Percentiles rank a stretch among this genome's conserved stretches.
Evolutionary conservation across 2,329 filamentous ascomycete genomes (phyloP).

Genomic region (Celoporthe dispersa): DNA sequence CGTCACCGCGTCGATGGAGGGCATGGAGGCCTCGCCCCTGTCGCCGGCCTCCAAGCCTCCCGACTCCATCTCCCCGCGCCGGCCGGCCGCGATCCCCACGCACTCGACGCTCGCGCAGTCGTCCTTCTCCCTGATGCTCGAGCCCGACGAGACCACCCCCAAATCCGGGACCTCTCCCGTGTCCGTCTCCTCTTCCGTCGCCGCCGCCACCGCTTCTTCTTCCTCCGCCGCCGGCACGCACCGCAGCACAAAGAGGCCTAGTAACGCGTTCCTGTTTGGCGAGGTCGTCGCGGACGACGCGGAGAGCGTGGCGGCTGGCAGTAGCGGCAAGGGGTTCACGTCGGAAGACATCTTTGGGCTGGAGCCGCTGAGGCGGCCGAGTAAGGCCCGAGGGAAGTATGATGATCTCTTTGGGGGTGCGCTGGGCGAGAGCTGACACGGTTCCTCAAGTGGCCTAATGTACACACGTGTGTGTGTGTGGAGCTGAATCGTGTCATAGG

Average conservation of each 20-base stretch:
- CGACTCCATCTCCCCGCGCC: slow-evolving; percentile 30
- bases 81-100: slow-evolving; percentile 55
- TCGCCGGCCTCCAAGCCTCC: slow-evolving; percentile 1
- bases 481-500: background rate
- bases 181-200: slow-evolving; percentile 14
- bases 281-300: slow-evolving; percentile 49
- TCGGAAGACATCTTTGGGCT: slow-evolving; percentile 60
- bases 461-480: background rate
- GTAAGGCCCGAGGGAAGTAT: slow-evolving; percentile 29
- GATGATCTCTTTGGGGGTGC: slow-evolving; percentile 28
- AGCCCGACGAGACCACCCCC: slow-evolving; percentile 41
- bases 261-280: slow-evolving; percentile 64
- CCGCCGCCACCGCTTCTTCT: slow-evolving; percentile 32
- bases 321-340: slow-evolving; percentile 40
- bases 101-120: slow-evolving; percentile 73
- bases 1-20: slow-evolving; percentile 9
- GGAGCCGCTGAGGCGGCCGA: slow-evolving; percentile 50
- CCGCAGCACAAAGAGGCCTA: slow-evolving; percentile 54
- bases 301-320: slow-evolving; percentile 41
- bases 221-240: slow-evolving; percentile 44
- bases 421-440: slow-evolving; percentile 20
- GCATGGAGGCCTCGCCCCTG: slow-evolving; percentile 13
- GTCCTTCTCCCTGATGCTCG: slow-evolving; percentile 80
- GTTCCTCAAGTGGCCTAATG: too few species aligned
- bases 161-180: slow-evolving; percentile 31